These are phyloP conservation scores for Dryas integrifolia DNA, from an alignment of 331 rosid species.

Conservation along the genomic window DNA sequence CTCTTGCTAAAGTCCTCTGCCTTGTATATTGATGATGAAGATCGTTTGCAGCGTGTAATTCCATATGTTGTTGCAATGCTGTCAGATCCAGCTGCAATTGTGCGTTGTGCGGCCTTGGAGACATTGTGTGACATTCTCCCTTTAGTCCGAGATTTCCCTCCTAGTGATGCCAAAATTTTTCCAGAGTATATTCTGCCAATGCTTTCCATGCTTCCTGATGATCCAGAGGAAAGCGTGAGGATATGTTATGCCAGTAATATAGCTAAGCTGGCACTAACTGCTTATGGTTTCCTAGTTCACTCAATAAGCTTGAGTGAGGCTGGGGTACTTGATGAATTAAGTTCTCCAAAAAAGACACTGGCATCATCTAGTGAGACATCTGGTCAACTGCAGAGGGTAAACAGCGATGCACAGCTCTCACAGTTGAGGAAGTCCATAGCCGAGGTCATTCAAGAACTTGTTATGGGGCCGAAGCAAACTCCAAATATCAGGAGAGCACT, in stretches of 20 bases:
- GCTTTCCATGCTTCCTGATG: slow-evolving; percentile 99
- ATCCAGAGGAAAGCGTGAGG: slow-evolving; percentile 97
- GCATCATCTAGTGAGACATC: slow-evolving; percentile 53
- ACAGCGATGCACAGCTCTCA: slow-evolving; percentile 64
- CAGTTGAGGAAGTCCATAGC: slow-evolving; percentile 90
- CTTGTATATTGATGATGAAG: slow-evolving; percentile 83
- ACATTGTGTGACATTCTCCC: slow-evolving; percentile 90
- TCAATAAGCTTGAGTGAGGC: slow-evolving; percentile 94
- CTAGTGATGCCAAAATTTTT: slow-evolving; percentile 95
- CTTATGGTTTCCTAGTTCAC: slow-evolving; percentile 86
- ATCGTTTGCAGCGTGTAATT: slow-evolving; percentile 86
- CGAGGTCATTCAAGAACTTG: slow-evolving; percentile 96
- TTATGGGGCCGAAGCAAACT: slow-evolving; percentile 99
- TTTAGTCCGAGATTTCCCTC: slow-evolving; percentile 87
- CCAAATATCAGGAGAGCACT: slow-evolving; percentile 97
- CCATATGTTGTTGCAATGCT: slow-evolving; percentile 95
- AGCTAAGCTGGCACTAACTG: slow-evolving; percentile 87
- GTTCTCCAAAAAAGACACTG: slow-evolving; percentile 48
- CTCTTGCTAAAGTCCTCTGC: slow-evolving; percentile 89
- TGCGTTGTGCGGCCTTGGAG: slow-evolving; percentile 94
- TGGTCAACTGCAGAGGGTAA: slow-evolving; percentile 61
- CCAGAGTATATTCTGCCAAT: slow-evolving; percentile 91
- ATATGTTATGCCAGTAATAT: slow-evolving; percentile 95
- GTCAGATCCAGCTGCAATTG: slow-evolving; percentile 87
- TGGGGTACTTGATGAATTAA: slow-evolving; percentile 88